Base-by-base conservation (phyloP, 106 monocot genomes). In the Hemerocallis citrina region DNA sequence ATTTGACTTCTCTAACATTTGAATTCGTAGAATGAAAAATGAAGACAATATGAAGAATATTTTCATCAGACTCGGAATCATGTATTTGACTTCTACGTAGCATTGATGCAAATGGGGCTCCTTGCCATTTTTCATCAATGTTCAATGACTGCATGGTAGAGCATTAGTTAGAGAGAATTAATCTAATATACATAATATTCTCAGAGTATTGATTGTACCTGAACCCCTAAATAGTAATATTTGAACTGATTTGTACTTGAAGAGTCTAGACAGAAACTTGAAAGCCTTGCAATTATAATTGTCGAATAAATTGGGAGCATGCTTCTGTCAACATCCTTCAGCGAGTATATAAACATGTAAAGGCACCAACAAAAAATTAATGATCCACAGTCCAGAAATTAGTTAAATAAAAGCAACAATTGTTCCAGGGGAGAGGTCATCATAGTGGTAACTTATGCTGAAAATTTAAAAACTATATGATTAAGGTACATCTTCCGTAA, bases 101-200 rank as follows among this genome's bases (percentile, higher is more conserved):
- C 75, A 93, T 79, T 39, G 93, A 93, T 42, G 85, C 79, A 67
- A 93, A 93, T 36, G 88, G 78, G 47, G 93, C 93, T 51, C 81
- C 93, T 68, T 85, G 47, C 93, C 93, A 93, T 77, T 79, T 93
- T 64, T 93, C 88, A 64, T 88, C 93, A 40, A 85, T 70, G 70
- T 66, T 79, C 38, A 93, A 46, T 66, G 79, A 72, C 93, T 93
- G 79, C 66, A 81, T 57, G 43, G 32, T 52, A 49, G 20, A 31
- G 9, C 0, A 34, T 48, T 7, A 35, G 44, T n/a, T 35, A 55
- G 36, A 48, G 34, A 30, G 38, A 51, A 4, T 51, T 6, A 49
- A 19, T 24, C 50, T 44, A 25, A 49, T 49, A 41, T 52, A 61
- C 41, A 15, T 43, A 33, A 49, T 62, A 38, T 49, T 16, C 29